phyloP scores from a whole-genome alignment of 2,329 filamentous ascomycete species.

The Gnomoniopsis smithogilvyi region DNA sequence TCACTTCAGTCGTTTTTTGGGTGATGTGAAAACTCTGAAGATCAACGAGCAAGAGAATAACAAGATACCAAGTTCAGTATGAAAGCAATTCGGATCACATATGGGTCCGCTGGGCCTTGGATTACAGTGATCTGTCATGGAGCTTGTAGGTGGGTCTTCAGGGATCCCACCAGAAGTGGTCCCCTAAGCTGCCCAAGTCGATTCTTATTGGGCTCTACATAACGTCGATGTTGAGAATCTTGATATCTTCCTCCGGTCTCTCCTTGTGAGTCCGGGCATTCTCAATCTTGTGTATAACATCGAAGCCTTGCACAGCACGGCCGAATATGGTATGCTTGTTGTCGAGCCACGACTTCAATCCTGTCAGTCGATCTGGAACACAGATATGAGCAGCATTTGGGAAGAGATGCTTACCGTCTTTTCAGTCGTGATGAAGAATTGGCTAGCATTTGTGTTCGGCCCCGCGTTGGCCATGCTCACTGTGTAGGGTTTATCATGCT shows the following conservation, averaged over 20 bases:
- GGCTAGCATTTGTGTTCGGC: slow-evolving; percentile 89
- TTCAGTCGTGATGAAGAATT: slow-evolving; percentile 98
- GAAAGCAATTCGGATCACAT: too few relatives aligned
- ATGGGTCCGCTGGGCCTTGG: too few relatives aligned
- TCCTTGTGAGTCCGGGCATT: slow-evolving; percentile 83
- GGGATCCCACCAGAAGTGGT: not conserved
- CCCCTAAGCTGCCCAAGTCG: not conserved
- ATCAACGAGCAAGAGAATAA: too few relatives aligned
- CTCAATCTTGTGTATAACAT: slow-evolving; percentile 95
- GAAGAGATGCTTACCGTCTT: slow-evolving; percentile 66
- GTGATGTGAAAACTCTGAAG: too few relatives aligned
- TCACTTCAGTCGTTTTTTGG: too few relatives aligned
- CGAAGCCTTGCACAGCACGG: slow-evolving; percentile 81
- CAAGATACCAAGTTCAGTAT: too few relatives aligned
- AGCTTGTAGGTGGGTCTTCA: not conserved
- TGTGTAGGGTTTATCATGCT: slow-evolving; percentile 94
- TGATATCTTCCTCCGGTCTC: slow-evolving; percentile 95
- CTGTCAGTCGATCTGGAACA: slow-evolving; percentile 25
- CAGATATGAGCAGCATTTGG: not conserved
- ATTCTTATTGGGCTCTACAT: slow-evolving; percentile 30
- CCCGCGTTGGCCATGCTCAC: slow-evolving; percentile 98
- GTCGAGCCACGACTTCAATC: slow-evolving; percentile 76
- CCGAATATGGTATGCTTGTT: slow-evolving; percentile 97
- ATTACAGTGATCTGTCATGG: not conserved
- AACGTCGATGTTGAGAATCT: slow-evolving; percentile 84